Conservation (phyloP, 2,329 filamentous ascomycete species). For the Rhinocladiella similis region DNA sequence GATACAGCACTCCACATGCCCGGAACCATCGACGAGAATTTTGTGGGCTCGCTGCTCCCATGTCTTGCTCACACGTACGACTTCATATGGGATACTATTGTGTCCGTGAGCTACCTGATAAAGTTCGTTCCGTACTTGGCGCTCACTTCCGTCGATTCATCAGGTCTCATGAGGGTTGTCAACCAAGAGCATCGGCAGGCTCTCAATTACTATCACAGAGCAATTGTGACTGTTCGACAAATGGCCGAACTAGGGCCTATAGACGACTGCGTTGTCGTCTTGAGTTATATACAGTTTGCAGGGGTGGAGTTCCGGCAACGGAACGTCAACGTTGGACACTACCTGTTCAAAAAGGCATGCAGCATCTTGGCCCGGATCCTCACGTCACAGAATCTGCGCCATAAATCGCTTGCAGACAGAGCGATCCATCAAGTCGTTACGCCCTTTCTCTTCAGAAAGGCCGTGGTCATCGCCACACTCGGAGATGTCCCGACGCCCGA, state of each 20-base stretch:
- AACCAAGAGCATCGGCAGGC: conserved; percentile 14
- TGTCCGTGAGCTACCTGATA: conserved; percentile 38
- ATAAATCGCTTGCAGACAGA: not conserved
- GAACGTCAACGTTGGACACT: conserved; percentile 36
- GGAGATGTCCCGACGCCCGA: conserved; percentile 7
- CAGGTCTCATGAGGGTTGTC: not conserved
- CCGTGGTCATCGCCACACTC: conserved; percentile 13
- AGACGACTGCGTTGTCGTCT: conserved; percentile 12
- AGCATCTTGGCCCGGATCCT: conserved; percentile 11
- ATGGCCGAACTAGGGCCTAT: conserved; percentile 6
- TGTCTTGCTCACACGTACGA: conserved; percentile 38
- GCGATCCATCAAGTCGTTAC: conserved; percentile 17
- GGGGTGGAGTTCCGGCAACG: conserved; percentile 32
- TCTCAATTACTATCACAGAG: conserved; percentile 20
- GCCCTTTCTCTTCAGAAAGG: conserved; percentile 19
- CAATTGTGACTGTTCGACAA: conserved; percentile 13
- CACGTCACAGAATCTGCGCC: not conserved
- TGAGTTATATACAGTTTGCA: conserved; percentile 26
- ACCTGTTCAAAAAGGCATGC: conserved; percentile 11
- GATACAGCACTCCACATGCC: conserved; percentile 34
- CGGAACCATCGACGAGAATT: conserved; percentile 37
- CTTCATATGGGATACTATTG: conserved; percentile 42
- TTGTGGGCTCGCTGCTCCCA: conserved; percentile 39
- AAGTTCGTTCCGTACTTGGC: conserved; percentile 27
- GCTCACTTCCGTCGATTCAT: not conserved